These are phyloP conservation scores for Thelephora ganbajun DNA, from an alignment of 768 basidiomycete genomes.

Conservation along the genomic window DNA sequence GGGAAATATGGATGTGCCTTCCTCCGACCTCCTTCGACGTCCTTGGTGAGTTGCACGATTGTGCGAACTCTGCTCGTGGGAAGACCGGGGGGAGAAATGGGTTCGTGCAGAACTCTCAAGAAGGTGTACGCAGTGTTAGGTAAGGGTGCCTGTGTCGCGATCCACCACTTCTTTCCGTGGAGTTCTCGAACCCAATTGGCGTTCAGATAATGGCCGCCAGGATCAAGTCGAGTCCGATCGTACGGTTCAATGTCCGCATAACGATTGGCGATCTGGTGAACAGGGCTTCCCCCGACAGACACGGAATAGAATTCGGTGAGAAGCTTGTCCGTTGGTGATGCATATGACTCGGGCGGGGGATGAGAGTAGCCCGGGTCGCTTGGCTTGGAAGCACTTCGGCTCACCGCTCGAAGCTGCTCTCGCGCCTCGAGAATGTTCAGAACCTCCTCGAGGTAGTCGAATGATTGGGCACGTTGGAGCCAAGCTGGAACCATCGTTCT, in stretches of 20 bases:
- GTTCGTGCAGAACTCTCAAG: conserved; percentile 52
- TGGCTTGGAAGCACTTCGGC: conserved; percentile 16
- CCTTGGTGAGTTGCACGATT: conserved; percentile 69
- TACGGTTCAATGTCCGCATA: conserved; percentile 68
- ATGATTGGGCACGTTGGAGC: conserved; percentile 14
- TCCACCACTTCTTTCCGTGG: conserved; percentile 66
- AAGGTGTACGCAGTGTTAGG: conserved; percentile 59
- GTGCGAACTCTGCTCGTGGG: conserved; percentile 40
- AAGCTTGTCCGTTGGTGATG: conserved; percentile 12
- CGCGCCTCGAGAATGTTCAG: conserved; percentile 24
- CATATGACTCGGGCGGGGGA: conserved; percentile 7
- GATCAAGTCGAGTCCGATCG: conserved; percentile 65
- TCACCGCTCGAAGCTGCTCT: conserved; percentile 20
- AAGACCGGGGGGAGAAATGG: conserved; percentile 18
- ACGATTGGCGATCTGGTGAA: conserved; percentile 42
- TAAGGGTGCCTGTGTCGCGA: conserved; percentile 75
- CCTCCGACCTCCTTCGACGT: conserved; percentile 50
- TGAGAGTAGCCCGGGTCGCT: conserved; percentile 8
- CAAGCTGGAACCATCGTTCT: conserved; percentile 10
- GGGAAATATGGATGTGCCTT: conserved; percentile 80
- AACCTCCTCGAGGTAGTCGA: conserved; percentile 16
- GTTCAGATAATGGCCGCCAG: conserved; percentile 53
- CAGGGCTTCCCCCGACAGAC: conserved; percentile 28
- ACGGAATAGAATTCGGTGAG: conserved; percentile 39
- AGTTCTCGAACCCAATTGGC: conserved; percentile 77